Evolutionary conservation across 805 yeast genomes (phyloP), one percentile per base, ranked within the genome.

Genomic region (Lachancea meyersii): DNA sequence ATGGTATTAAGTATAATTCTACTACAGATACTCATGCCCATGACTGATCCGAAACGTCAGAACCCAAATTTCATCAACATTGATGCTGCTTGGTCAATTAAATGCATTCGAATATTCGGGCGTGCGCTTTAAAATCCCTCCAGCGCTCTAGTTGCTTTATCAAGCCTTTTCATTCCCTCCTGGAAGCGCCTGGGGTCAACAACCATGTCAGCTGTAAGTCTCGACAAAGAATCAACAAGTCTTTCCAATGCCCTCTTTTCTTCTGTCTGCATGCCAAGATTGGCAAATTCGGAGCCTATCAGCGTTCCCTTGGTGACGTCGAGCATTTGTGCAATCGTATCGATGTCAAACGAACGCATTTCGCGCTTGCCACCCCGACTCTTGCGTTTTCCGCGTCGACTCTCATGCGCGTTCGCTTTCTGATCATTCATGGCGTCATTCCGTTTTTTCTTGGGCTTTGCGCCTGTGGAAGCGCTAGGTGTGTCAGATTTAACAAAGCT

Each of bases 201-300:
- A 41, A 88, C 83, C 86, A 93, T 87, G 57, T 88, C 96, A 41
- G 89, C 86, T 2, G 95, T 87, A 45, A 93, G 72, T 53, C 93
- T 73, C 31, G 93, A 81, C 36, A 91, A 69, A 1, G 94, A 80
- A 55, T 88, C 95, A 3, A 91, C 84, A 38, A 91, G 78, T 61
- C 86, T 80, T 56, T 91, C 97, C 33, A 91, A 69, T 31, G 89
- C 70, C 53, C 77, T 81, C 51, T 84, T 82, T 55, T 88, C 96
- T 46, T 81, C 82, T 0, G 73, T 65, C 8, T 91, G 88, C 49
- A 88, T 70, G 30, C 82, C 84, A 45, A 89, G 64, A 40, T 77
- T 77, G 32, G 80, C 77, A 57, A 88, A 85, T 51, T 86, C 93
- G 69, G 70, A 68, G 1, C 73, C 72, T 10, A 68, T 57, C 13